Conservation (phyloP, 2,329 filamentous ascomycete genomes). For the Diaporthe ilicicola region DNA sequence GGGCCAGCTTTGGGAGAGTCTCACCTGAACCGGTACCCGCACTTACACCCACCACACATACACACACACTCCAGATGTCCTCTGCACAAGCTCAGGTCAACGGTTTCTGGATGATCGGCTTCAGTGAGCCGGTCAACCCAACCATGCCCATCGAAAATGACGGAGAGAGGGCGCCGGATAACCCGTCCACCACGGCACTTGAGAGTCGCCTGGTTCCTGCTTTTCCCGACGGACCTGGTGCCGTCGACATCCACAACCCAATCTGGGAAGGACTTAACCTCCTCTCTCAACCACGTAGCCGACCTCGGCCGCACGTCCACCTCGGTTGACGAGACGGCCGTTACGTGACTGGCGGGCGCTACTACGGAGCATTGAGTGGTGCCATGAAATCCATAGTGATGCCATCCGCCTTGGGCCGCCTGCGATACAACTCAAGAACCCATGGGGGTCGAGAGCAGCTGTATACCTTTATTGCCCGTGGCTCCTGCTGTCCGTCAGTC, state of each 20-base stretch:
- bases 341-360: constrained; percentile 1
- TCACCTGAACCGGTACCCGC: not conserved
- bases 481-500: not conserved
- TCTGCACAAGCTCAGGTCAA: constrained; percentile 12
- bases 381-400: constrained; percentile 10
- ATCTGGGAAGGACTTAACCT: constrained; percentile 13
- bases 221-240: constrained; percentile 12
- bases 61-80: not conserved
- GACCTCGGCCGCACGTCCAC: constrained; percentile 16
- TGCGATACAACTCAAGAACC: not conserved
- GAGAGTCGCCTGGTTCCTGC: constrained; percentile 5
- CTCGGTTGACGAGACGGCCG: not conserved
- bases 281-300: constrained; percentile 15
- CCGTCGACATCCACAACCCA: constrained; percentile 1
- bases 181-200: not conserved
- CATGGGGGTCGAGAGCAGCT: not conserved
- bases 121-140: constrained; percentile 26
- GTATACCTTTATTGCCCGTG: not conserved
- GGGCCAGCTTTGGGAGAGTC: constrained; percentile 2
- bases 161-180: no score
- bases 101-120: constrained; percentile 19
- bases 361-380: not conserved
- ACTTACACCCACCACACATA: constrained; percentile 1
- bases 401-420: not conserved
- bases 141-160: not conserved